Conservation (phyloP, 257 asterid genomes). For the Gentiana straminea region DNA sequence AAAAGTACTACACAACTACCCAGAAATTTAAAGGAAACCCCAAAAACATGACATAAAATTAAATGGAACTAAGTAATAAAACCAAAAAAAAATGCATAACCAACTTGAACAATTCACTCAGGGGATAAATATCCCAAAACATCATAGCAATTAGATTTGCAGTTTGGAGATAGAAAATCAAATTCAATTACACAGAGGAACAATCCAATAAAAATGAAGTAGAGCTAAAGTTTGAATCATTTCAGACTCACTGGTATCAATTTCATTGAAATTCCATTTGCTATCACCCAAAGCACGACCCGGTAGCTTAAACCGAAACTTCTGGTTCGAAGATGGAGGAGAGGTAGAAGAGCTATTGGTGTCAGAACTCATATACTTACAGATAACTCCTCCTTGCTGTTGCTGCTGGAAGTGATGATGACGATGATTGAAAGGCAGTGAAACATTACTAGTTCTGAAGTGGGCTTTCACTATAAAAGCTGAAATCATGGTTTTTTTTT, state of each 20-base stretch:
- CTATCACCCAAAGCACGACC: slow-evolving; percentile 41
- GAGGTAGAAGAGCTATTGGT: slow-evolving; percentile 39
- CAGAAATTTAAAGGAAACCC: too few relatives aligned
- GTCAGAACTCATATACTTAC: slow-evolving; percentile 44
- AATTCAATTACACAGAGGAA: too few relatives aligned
- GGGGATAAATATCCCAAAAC: too few relatives aligned
- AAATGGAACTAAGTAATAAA: too few relatives aligned
- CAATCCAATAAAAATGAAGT: background rate
- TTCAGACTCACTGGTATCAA: slow-evolving; percentile 51
- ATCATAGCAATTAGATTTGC: too few relatives aligned
- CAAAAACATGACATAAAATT: too few relatives aligned
- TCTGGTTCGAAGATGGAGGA: slow-evolving; percentile 32
- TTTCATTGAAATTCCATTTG: slow-evolving; percentile 65
- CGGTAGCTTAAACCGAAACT: slow-evolving; percentile 47
- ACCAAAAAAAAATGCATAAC: too few relatives aligned
- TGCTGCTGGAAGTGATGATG: slow-evolving; percentile 8
- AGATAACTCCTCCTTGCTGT: slow-evolving; percentile 6
- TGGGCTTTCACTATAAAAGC: slow-evolving; percentile 25
- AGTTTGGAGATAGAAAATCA: too few relatives aligned
- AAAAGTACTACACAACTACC: too few relatives aligned
- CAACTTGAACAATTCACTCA: too few relatives aligned
- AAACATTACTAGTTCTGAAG: background rate
- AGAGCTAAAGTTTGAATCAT: background rate
- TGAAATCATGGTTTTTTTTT: slow-evolving; percentile 26
- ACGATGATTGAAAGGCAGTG: slow-evolving; percentile 16